Evolutionary conservation across 441 rosid species (phyloP).

Genomic region (California macrophylla): DNA sequence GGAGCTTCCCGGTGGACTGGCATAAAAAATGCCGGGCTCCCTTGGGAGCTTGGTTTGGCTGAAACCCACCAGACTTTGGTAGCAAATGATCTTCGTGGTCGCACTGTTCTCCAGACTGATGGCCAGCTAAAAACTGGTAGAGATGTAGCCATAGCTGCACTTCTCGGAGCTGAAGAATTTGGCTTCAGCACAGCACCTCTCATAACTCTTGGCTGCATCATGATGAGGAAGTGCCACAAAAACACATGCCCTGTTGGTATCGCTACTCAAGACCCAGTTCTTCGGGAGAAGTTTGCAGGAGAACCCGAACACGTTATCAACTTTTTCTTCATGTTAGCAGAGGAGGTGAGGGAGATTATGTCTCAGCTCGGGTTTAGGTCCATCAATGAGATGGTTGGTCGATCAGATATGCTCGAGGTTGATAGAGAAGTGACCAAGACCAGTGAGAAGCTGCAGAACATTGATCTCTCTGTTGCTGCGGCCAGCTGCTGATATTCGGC

Average conservation of each 20-base stretch:
- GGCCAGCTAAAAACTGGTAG: conserved; percentile 99
- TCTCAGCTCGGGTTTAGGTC: conserved; percentile 82
- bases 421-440: conserved; percentile 69
- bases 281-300: conserved; percentile 96
- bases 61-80: conserved; percentile 99
- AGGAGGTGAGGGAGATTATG: conserved; percentile 97
- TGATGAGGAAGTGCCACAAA: conserved; percentile 99
- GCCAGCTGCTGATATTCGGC: conserved; percentile 93
- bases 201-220: conserved; percentile 96
- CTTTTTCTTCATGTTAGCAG: conserved; percentile 98
- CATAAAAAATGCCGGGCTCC: conserved; percentile 96
- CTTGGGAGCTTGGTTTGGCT: conserved; percentile 99
- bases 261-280: conserved; percentile 99
- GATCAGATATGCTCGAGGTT: conserved; percentile 96
- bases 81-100: conserved; percentile 98
- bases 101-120: conserved; percentile 94
- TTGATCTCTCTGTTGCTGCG: conserved; percentile 71
- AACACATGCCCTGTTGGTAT: conserved; percentile 99
- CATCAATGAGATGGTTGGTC: conserved; percentile 88
- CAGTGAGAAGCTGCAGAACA: conserved; percentile 83
- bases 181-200: conserved; percentile 99
- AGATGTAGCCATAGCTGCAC: conserved; percentile 96
- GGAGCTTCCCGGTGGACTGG: conserved; percentile 99
- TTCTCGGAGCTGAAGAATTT: conserved; percentile 99
- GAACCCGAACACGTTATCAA: conserved; percentile 98